A percentile compares a stretch with the other conserved stretches of the same genome.
These are phyloP conservation scores for Aphanomyces astaci DNA, from an alignment of 352 stramenopile species.

Conservation along the genomic window DNA sequence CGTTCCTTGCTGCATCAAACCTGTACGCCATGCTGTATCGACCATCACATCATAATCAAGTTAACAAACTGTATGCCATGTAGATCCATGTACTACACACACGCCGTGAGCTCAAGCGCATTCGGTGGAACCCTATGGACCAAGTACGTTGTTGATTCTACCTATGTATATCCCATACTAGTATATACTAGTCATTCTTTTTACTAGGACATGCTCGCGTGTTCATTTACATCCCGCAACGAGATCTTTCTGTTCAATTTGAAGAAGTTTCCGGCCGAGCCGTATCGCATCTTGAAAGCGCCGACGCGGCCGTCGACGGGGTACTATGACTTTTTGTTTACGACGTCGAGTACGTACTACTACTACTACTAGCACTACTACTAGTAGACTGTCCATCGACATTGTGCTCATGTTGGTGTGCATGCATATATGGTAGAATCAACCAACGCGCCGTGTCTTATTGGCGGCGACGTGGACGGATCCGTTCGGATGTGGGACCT, in stretches of 20 bases:
- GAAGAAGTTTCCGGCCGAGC: slow-evolving; percentile 56
- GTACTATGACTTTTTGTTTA: slow-evolving; percentile 67
- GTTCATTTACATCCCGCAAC: slow-evolving; percentile 61
- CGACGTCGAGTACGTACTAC: slow-evolving; percentile 19
- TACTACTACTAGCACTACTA: too few species aligned
- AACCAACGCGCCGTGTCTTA: slow-evolving; percentile 26
- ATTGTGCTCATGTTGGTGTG: too few species aligned
- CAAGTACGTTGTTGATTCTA: too few species aligned
- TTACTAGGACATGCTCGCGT: slow-evolving; percentile 69
- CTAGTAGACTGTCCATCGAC: too few species aligned
- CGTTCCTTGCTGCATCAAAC: not conserved
- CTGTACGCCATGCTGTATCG: too few species aligned
- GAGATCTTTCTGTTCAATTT: slow-evolving; percentile 70
- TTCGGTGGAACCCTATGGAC: slow-evolving; percentile 69
- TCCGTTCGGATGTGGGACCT: slow-evolving; percentile 60
- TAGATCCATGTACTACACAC: slow-evolving; percentile 75
- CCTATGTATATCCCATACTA: too few species aligned
- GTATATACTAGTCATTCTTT: too few species aligned
- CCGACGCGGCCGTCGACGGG: slow-evolving; percentile 59
- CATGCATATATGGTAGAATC: not conserved
- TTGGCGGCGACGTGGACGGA: slow-evolving; percentile 58
- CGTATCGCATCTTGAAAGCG: slow-evolving; percentile 51
- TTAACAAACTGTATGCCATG: too few species aligned
- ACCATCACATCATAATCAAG: too few species aligned
- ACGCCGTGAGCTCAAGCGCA: slow-evolving; percentile 52